Evolutionary conservation across 352 stramenopile genomes (phyloP), one percentile per base, ranked within the genome.

Genomic region (Phytophthora sp.): DNA sequence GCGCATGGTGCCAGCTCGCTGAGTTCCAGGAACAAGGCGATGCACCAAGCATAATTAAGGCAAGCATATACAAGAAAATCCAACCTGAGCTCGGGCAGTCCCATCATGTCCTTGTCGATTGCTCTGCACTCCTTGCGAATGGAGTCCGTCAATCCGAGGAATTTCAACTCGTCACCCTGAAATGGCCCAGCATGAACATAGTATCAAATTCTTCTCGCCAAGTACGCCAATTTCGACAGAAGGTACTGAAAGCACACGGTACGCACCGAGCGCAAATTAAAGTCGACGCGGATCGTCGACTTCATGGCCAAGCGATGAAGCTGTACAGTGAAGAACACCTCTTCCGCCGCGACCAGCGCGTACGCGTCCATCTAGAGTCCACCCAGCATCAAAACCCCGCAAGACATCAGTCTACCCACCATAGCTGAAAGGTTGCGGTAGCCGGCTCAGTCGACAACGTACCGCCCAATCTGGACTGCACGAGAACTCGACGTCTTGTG

Each of bases 51-150:
- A 54, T 41, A 53, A 62, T 67, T 52, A 63, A 21, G 10, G 44
- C 51, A 58, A 46, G 9, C 52, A 66, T 55, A 64, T 30, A 23
- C 26, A 57, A 55, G 12, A 23, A 10, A 6, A 3, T 44, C 79
- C 31, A 62, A 92, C 84, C 77, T 90, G 54, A 91, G 69, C 18
- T 91, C 79, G 4, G 82, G 78, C 5, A 93, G 61, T 35, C 75
- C 67, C 9, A 77, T 65, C 60, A 91, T 67, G 23, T 89, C 80
- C 35, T 74, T 76, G 67, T 93, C 84, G 41, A 93, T 77, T 45
- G 65, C 23, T 48, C 66, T 74, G 48, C 84, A 93, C 11, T 85
- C 72, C 27, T 82, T 77, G 17, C 80, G 74, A 31, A 93, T 82
- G 39, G 67, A 82, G 48, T 93, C 77, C 10, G 76, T 78, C n/a